These are phyloP conservation scores for Curvularia verruculosa DNA, from an alignment of 2,329 filamentous ascomycete species.

Conservation along the genomic window DNA sequence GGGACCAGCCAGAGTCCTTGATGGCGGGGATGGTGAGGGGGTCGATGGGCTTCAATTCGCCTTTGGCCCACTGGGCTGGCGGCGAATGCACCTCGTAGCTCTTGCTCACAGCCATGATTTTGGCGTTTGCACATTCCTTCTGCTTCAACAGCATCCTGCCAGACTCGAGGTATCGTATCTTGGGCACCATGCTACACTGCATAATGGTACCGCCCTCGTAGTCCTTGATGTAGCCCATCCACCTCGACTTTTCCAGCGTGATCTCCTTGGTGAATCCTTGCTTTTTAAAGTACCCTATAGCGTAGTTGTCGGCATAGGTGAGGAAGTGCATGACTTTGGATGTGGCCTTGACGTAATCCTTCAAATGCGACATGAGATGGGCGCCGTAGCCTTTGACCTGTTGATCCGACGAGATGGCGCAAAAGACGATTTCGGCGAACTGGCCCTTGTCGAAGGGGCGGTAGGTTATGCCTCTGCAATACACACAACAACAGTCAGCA, in stretches of 20 bases:
- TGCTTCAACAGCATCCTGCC: conserved; percentile 96
- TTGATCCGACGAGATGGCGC: conserved; percentile 95
- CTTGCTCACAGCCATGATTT: conserved; percentile 89
- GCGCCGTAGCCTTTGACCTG: conserved; percentile 99
- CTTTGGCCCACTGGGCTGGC: conserved; percentile 83
- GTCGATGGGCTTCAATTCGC: conserved; percentile 72
- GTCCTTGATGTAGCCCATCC: conserved; percentile 99
- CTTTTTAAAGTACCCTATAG: conserved; percentile 98
- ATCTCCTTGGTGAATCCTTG: conserved; percentile 99
- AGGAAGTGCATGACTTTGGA: conserved; percentile 98
- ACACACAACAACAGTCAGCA: not conserved
- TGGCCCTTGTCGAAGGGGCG: conserved; percentile 88
- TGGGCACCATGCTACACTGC: conserved; percentile 97
- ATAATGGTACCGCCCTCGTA: conserved; percentile 99
- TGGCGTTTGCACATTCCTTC: conserved; percentile 92
- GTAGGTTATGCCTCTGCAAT: conserved; percentile 85
- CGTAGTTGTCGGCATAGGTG: conserved; percentile 98
- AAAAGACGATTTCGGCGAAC: conserved; percentile 99
- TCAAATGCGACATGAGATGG: conserved; percentile 96
- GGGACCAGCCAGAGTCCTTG: conserved; percentile 88
- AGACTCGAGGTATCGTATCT: conserved; percentile 90
- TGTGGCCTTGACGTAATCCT: conserved; percentile 97
- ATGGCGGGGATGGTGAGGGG: conserved; percentile 84
- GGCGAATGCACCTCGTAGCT: conserved; percentile 86
- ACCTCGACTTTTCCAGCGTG: conserved; percentile 83